phyloP scores from a whole-genome alignment of 495 filamentous ascomycete species.

The Penicillium crystallinum region DNA sequence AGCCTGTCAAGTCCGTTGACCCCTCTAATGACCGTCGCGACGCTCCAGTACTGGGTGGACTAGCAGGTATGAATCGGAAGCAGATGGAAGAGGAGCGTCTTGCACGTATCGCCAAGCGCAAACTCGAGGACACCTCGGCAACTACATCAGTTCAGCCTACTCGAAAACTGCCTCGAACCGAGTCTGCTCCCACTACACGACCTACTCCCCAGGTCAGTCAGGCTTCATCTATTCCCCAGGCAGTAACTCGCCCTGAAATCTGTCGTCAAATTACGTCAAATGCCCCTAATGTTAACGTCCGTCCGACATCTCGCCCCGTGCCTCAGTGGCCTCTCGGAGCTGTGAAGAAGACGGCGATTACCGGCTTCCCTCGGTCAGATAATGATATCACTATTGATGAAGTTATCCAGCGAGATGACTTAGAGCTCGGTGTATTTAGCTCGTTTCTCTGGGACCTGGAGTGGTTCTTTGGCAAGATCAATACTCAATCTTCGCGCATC shows the following conservation, averaged over 20 bases:
- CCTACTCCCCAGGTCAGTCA: too few relatives aligned
- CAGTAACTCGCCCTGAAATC: neutral
- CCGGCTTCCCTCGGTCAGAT: conserved; percentile 46
- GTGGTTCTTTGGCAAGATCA: conserved; percentile 63
- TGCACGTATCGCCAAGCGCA: conserved; percentile 58
- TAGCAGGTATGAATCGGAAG: conserved; percentile 62
- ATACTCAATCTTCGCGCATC: conserved; percentile 49
- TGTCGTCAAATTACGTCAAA: conserved; percentile 2
- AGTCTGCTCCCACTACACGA: neutral
- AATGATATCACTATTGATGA: conserved; percentile 91
- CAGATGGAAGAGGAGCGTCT: conserved; percentile 85
- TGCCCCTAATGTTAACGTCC: neutral
- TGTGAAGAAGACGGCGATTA: conserved; percentile 78
- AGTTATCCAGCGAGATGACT: conserved; percentile 64
- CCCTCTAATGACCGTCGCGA: neutral
- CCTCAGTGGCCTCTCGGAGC: conserved; percentile 64
- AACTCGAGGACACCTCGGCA: conserved; percentile 31
- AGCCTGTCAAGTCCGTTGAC: neutral
- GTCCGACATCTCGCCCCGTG: conserved; percentile 19
- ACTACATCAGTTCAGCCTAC: neutral
- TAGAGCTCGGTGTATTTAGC: conserved; percentile 75
- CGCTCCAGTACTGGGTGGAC: conserved; percentile 9
- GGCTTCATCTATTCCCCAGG: neutral
- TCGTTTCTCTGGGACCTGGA: conserved; percentile 81
- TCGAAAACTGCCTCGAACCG: conserved; percentile 3